Evolutionary conservation across 2,329 filamentous ascomycete species (phyloP), one percentile per base, ranked within the genome.

Genomic region (Penicillium fuscoglaucum): DNA sequence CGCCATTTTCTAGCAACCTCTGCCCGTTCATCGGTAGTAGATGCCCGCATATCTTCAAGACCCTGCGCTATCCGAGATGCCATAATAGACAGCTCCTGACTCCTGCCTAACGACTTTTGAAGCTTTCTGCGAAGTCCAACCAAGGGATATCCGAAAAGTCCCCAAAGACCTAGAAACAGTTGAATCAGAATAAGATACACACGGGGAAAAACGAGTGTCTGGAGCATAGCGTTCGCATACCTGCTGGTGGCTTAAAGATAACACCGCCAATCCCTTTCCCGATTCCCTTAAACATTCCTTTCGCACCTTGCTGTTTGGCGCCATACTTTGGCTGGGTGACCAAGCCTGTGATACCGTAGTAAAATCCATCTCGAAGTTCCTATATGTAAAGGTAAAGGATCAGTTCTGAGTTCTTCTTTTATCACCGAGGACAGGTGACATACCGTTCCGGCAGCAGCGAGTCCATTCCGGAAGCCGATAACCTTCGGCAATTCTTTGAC

Each of bases 221-320:
- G 19, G 8, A 0, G 6, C 7, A 37, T 15, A 7, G 24, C 3
- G 15, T 19, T 19, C 6, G 72, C 82, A 76, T 75, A 86, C 87
- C 91, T 61, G 90, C 90, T 51, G 88, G 85, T 33, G 91, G 90
- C 71, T 96, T 96, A 17, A 93, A 76, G 1, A 95, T 81, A 1
- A 96, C 73, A 1, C 93, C 93, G 10, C 90, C 90, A 43, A 96
- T 83, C 0, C 93, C 92, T 70, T 91, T 95, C 1, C 88, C 91
- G 40, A 96, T 81, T 0, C 90, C 90, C 72, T 93, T 93, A 12
- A 92, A 70, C n/a, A 93, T 81, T 0, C 92, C 93, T 10, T 80
- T 80, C 0, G 79, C 74, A 1, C 87, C 87, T 63, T 86, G 84
- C 60, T 90, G 85, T 68, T 83, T 84, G 2, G 85, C 87, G 13